Evolutionary conservation across 495 filamentous ascomycete genomes (phyloP).

Genomic region (Neurospora intermedia): DNA sequence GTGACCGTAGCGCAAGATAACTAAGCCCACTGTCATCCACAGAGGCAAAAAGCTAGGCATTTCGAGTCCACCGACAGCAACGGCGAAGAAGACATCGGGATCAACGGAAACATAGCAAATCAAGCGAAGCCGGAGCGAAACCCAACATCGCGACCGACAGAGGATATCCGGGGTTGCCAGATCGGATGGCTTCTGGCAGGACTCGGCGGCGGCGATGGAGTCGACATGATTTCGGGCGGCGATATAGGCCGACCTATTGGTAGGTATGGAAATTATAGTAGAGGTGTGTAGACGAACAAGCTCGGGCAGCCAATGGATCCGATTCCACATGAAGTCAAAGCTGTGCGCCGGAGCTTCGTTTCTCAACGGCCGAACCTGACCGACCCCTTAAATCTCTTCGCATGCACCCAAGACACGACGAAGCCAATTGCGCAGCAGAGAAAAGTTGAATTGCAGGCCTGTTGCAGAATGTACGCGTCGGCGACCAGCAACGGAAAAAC

Average conservation of each 20-base stretch:
- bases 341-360: conserved; percentile 4
- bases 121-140: neutral
- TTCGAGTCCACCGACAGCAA: neutral
- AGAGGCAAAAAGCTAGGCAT: neutral
- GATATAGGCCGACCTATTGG: neutral
- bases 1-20: neutral
- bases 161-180: neutral
- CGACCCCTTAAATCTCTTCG: neutral
- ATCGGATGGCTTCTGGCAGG: neutral
- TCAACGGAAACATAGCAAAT: neutral
- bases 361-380: conserved; percentile 7
- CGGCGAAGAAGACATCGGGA: neutral
- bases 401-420: conserved; percentile 3
- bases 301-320: neutral
- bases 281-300: neutral
- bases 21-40: neutral
- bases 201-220: neutral
- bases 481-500: neutral
- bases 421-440: conserved; percentile 2
- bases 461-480: neutral
- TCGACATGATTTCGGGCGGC: neutral
- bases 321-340: conserved; percentile 3
- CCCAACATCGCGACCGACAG: neutral
- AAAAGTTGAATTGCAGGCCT: conserved; percentile 7
- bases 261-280: neutral